Base-by-base conservation (phyloP, 768 basidiomycete genomes). In the Leucocoprinus sp. region DNA sequence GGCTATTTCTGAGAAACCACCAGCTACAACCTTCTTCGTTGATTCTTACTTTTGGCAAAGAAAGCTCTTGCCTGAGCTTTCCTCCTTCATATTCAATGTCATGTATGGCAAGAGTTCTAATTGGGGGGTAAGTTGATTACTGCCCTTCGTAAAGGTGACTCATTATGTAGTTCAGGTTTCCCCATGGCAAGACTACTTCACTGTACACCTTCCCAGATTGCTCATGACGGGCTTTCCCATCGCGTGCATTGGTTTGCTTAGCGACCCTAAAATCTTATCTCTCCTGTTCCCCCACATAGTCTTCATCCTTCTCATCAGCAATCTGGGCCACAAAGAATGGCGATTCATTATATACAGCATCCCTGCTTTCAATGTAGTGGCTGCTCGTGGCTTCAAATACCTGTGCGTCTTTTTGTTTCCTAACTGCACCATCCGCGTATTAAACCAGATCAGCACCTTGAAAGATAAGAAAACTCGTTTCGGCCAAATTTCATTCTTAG, bases 281-380 rank as follows among this genome's bases (percentile, higher is more conserved):
- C 65, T 85, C 28, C 61, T 82, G 3, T 39, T 71, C 8, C 75
- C 82, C 0, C 68, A 76, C 2, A 21, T 80, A 4, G 47, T 56
- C 0, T 86, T 84, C 49, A 56, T 90, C 6, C 60, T 57, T 2
- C 53, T 82, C 2, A 76, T 98, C 60, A 93, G 91, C 58, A 67
- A 59, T 23, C 68, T 97, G 1, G 82, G 77, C 0, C 96, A 99
- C 64, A 99, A 99, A 60, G 96, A 99, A 64, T 99, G 96, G 96
- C 76, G 96, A 5, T 99, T 99, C 63, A 69, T 98, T 46, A 74
- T 91, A 6, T 98, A 98, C 57, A 73, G 80, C 14, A 76, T 97
- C 0, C 93, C 93, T 0, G 57, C 78, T 2, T 68, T 91, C 61
- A 95, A 96, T 54, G 61, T 93, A 2, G 76, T 82, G 1, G 91